Base-by-base conservation (phyloP, 768 basidiomycete species). In the Suillus variegatus region DNA sequence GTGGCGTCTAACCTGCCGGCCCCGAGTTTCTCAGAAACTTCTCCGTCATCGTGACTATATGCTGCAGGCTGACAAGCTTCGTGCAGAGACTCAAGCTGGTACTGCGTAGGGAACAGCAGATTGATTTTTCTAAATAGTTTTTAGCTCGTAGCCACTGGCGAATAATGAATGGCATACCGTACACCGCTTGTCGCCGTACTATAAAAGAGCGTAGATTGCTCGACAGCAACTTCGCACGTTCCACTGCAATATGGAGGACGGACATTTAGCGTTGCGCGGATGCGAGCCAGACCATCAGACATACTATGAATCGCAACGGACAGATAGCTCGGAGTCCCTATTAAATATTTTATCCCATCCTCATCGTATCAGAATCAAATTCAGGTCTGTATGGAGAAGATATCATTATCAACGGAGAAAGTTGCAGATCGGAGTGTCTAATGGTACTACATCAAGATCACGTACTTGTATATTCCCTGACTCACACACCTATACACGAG, bases 1-100 rank as follows among this genome's bases (percentile, higher is more conserved):
- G 65, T 52, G 0, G 64, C 28, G 47, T 83, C 81, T 68, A 86
- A 68, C 72, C 84, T 85, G 4, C 81, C 76, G 0, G 80, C 82
- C 65, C 80, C 81, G 35, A 76, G 70, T 56, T 83, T 81, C 67
- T 83, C 81, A 6, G 78, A 64, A 0, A 82, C 77, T 32, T 81
- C 77, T 46, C 80, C 63, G 7, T 77, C 60, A 18, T 75, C 68
- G 0, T 64, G 32, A 7, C 82, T 82, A 61, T 82, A 84, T 0
- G 78, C 74, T 6, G 82, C 82, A 0, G 75, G 79, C 4, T 79
- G 68, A 66, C 83, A 83, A 2, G 78, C 78, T 1, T 69, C 62
- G 0, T 74, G 63, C 2, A 84, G 78, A 12, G 67, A 60, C 22
- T 73, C 62, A 5, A 64, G 52, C 44, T 65, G 51, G n/a, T n/a